Evolutionary conservation across 495 filamentous ascomycete genomes (phyloP), one percentile per base, ranked within the genome.

Genomic region (Poronia punctata): DNA sequence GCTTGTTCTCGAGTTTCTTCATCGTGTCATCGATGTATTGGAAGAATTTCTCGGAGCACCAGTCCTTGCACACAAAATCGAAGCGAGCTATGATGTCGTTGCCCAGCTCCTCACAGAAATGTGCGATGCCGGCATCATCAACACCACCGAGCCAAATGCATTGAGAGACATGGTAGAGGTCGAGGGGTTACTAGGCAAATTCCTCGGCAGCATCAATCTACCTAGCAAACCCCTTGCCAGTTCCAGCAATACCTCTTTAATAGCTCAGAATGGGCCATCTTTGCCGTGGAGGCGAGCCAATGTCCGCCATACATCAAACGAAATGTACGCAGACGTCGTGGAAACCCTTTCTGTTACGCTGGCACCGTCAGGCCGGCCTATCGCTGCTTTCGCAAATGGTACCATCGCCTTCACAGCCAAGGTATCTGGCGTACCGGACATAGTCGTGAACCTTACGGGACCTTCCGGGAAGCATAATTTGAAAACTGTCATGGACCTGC

Each of bases 21-120:
- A 97, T 66, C 80, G 92, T 28, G 77, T 95, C 11, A 78, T 94
- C 48, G 93, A 99, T 70, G 78, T 86, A 3, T 71, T 99, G 14
- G 93, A 99, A 64, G 92, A 96, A 41, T 97, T 96, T 54, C 70
- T 97, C 9, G 90, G 90, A 23, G 75, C 85, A n/a, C 92, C 92
- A 3, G 62, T 99, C 37, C 65, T 95, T 15, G 82, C 87, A 11
- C 71, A 69, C 43, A 95, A 89, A 65, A 81, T 99, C 52, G 87
- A 95, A 60, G 69, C 68, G 21, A 85, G 78, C 59, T 99, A 97
- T 57, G 87, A 97, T 78, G 82, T 97, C 29, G 85, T 95, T 16
- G 88, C 88, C 12, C 93, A 97, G 62, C 66, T 99, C 6, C 71
- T 97, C 19, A 83, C 81, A 50, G 92, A 99, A 65, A 95, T 97